These are phyloP conservation scores for Ophiostoma sp. DNA, from an alignment of 2,329 filamentous ascomycete genomes.

Conservation along the genomic window DNA sequence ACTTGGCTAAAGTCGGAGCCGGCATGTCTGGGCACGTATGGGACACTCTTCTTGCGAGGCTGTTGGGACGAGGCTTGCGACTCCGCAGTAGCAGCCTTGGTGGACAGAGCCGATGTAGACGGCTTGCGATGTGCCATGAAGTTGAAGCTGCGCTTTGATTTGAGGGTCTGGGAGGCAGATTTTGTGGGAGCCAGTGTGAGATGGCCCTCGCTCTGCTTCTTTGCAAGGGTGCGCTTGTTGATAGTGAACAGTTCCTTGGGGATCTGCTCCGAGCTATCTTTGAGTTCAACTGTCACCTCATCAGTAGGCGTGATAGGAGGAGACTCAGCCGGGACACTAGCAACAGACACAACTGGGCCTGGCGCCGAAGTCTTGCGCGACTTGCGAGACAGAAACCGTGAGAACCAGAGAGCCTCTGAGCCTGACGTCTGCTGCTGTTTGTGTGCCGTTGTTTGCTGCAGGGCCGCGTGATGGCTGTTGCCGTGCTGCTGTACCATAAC, in stretches of 20 bases:
- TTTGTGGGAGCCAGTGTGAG: not conserved
- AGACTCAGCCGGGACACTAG: not conserved
- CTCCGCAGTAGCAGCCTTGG: not conserved
- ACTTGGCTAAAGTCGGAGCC: conserved; percentile 22
- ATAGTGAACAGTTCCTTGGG: not conserved
- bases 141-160: conserved; percentile 9
- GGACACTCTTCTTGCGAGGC: not conserved
- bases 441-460: not conserved
- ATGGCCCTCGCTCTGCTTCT: not conserved
- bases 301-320: not conserved
- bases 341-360: not conserved
- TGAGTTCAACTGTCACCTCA: not conserved
- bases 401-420: conserved; percentile 12
- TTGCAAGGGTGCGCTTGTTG: not conserved
- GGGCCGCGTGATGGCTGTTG: not conserved
- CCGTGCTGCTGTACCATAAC: not conserved
- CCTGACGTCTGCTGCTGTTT: not conserved
- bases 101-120: not conserved
- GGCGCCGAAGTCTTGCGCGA: not conserved
- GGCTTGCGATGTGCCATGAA: conserved; percentile 1
- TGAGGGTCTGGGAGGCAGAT: not conserved
- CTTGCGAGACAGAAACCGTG: conserved; percentile 10
- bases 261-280: not conserved
- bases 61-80: not conserved
- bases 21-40: conserved; percentile 24